Evolutionary conservation across 805 yeast genomes (phyloP), one percentile per base, ranked within the genome.

Genomic region (Yamadazyma nakazawae): DNA sequence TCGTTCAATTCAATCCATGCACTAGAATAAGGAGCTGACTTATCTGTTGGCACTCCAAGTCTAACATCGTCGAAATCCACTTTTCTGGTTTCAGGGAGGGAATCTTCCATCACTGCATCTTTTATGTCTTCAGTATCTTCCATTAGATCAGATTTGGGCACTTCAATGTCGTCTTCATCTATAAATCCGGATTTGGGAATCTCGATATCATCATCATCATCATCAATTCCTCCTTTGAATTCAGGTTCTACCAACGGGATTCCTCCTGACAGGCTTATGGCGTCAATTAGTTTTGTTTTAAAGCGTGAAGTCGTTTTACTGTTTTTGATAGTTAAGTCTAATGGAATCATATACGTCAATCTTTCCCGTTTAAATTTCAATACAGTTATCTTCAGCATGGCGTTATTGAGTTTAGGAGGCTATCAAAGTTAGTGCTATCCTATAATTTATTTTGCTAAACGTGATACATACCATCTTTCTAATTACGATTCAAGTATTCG

Each of bases 181-280:
- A 56, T 48, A 40, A 46, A 55, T 28, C 66, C 69, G 1, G 78
- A 74, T 18, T 72, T 63, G 14, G 74, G 75, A 3, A 70, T 64
- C 10, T 63, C 72, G 3, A 62, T 67, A 42, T 61, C 61, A 14
- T 55, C 63, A 12, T 34, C 37, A 5, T 62, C 61, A 2, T 52
- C 59, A 0, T 73, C 24, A 21, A 7, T 21, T 21, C 24, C 57
- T 3, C 46, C 53, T 6, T 34, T 6, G 19, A 16, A 9, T 34
- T 62, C 70, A 5, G 59, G 64, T 37, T 61, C 59, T 4, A 51
- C 65, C 19, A 18, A 14, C 6, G 31, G 30, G 21, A 43, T 55
- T 0, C 85, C 85, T 1, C 85, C 85, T 0, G 79, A 67, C 2
- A 61, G 51, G 46, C 73, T 70, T 21, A 81, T 68, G 21, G 74